Evolutionary conservation across 1,284 basidiomycete genomes (phyloP).

Genomic region (Cystobasidiaceae sp.): DNA sequence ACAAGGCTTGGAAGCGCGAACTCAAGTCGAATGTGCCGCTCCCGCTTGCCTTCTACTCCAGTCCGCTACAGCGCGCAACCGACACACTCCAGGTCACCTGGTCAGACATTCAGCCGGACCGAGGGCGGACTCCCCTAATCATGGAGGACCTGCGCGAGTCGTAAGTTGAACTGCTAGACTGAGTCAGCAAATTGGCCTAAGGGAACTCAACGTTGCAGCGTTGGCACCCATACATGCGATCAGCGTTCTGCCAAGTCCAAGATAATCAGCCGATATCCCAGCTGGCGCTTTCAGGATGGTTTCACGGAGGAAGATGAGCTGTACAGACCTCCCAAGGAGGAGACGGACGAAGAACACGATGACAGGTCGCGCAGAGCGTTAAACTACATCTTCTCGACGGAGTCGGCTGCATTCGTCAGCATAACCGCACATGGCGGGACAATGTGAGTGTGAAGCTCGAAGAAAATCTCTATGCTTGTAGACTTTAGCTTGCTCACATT

Average conservation of each 20-base stretch:
- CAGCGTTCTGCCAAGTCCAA: conserved; percentile 56
- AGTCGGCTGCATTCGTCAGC: conserved; percentile 46
- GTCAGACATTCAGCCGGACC: conserved; percentile 48
- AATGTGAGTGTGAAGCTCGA: conserved; percentile 43
- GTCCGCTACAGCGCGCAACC: conserved; percentile 67
- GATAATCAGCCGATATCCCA: conserved; percentile 58
- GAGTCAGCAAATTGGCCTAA: too few relatives aligned
- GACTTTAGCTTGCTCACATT: not conserved
- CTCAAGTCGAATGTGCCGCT: conserved; percentile 55
- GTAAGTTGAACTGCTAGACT: too few relatives aligned
- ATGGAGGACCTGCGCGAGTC: conserved; percentile 48
- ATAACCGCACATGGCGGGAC: conserved; percentile 51
- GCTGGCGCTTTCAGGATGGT: conserved; percentile 59
- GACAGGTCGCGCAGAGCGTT: conserved; percentile 57
- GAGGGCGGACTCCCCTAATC: conserved; percentile 47
- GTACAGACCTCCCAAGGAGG: conserved; percentile 56
- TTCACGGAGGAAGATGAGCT: conserved; percentile 57
- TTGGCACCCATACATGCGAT: conserved; percentile 50
- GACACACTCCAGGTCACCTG: conserved; percentile 65
- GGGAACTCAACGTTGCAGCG: too few relatives aligned
- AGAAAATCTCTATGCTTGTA: not conserved
- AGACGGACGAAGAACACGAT: conserved; percentile 57
- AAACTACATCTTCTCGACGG: conserved; percentile 51
- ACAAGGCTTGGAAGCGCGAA: conserved; percentile 60
- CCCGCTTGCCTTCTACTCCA: conserved; percentile 61